These are phyloP conservation scores for Phytophthora parvispora DNA, from an alignment of 352 stramenopile genomes.

Conservation along the genomic window DNA sequence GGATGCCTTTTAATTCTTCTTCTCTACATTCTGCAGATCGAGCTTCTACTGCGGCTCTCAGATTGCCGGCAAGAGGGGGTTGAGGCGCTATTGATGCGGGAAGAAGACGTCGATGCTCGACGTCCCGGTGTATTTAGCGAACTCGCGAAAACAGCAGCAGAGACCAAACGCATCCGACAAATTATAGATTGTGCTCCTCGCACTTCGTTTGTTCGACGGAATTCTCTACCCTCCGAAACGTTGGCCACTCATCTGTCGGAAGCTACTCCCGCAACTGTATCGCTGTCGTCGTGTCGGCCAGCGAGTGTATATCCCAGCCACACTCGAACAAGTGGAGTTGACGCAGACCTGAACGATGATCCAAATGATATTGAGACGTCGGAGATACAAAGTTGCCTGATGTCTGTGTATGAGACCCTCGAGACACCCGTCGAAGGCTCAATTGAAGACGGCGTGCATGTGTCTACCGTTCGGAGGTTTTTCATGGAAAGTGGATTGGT, in stretches of 20 bases:
- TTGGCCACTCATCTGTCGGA: slow-evolving; percentile 3
- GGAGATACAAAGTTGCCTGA: slow-evolving; percentile 46
- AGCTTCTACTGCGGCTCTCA: slow-evolving; percentile 47
- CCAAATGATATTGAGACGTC: slow-evolving; percentile 16
- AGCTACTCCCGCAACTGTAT: neutral
- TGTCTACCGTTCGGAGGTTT: slow-evolving; percentile 74
- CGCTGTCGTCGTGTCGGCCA: neutral
- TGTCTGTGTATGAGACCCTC: slow-evolving; percentile 56
- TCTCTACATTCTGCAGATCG: slow-evolving; percentile 13
- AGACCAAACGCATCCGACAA: neutral
- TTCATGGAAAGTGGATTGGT: slow-evolving; percentile 74
- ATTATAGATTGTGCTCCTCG: neutral
- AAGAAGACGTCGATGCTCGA: slow-evolving; percentile 74
- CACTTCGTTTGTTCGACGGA: slow-evolving; percentile 4
- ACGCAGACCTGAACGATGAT: slow-evolving; percentile 32
- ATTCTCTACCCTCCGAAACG: slow-evolving; percentile 21
- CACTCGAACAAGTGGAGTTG: neutral
- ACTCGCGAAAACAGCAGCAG: slow-evolving; percentile 20
- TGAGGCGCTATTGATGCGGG: slow-evolving; percentile 69
- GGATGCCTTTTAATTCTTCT: neutral
- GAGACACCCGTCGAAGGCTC: slow-evolving; percentile 52
- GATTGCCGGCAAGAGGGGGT: slow-evolving; percentile 51
- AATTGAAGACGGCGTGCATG: slow-evolving; percentile 56
- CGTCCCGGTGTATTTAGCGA: slow-evolving; percentile 60
- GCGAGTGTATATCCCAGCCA: slow-evolving; percentile 14